Evolutionary conservation across 768 basidiomycete genomes (phyloP), one percentile per base, ranked within the genome.

Genomic region (Leccinum barrowsii): DNA sequence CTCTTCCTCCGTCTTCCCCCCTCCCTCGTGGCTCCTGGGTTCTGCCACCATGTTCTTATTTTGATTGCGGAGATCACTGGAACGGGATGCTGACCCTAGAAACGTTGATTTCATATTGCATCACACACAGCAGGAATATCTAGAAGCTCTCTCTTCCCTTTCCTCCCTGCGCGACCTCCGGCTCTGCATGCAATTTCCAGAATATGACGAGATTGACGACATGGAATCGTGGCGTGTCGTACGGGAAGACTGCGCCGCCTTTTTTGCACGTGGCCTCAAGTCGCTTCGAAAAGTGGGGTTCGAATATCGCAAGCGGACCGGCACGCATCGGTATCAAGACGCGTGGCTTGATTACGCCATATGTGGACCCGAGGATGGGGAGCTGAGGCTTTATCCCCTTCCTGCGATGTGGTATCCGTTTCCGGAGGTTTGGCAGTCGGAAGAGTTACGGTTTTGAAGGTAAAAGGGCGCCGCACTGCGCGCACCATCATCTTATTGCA

Each of bases 151-250:
- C 19, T 66, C 63, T 10, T 55, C 71, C 37, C 70, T 74, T 28
- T 61, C 65, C 15, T 61, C 59, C 1, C 62, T 74, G 7, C 73
- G 62, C 37, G 61, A 70, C 50, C 60, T 74, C 13, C 72, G 73
- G n/a, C 65, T 74, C 4, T 75, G 73, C 63, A 67, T 75, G 63
- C 73, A 74, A 57, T 74, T 74, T 61, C 74, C 73, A 0, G 73
- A 74, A 35, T 74, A 71, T 44, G 73, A 74, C 44, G 67, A 67
- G 53, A 58, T 63, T 11, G 71, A 73, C 15, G 71, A 71, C 57
- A 52, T 65, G 51, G 71, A 70, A 56, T 72, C 71, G 0, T 75
- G 74, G 74, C 67, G 67, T 30, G 65, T 62, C 28, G 52, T 63
- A 40, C 67, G 73, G 26, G 58, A 62, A 30, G 70, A 74, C 1